A percentile compares a stretch with the other conserved stretches of the same genome.
phyloP scores from a whole-genome alignment of 495 filamentous ascomycete genomes.

The Parachaetomium inaequale region DNA sequence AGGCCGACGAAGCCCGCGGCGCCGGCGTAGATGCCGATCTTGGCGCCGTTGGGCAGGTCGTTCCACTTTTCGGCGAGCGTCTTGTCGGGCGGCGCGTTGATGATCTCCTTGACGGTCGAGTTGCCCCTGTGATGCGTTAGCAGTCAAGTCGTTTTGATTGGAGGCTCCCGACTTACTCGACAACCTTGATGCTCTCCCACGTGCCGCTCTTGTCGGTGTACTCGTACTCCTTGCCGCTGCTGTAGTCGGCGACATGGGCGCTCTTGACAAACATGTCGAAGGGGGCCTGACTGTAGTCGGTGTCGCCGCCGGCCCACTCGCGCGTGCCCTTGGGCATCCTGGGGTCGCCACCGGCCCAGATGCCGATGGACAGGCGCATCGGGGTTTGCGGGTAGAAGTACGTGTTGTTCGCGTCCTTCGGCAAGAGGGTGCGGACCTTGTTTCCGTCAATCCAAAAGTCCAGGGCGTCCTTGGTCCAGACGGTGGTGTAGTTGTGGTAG shows the following conservation, averaged over 20 bases:
- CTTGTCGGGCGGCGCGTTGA: constrained; percentile 42
- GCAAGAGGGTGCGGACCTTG: constrained; percentile 63
- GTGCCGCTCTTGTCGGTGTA: constrained; percentile 64
- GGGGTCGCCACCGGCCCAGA: constrained; percentile 83
- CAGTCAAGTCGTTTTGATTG: background rate
- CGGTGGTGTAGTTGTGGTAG: constrained; percentile 79
- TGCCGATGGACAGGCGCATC: constrained; percentile 76
- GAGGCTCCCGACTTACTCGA: constrained; percentile 46
- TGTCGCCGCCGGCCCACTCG: constrained; percentile 77
- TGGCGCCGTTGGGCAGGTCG: constrained; percentile 49
- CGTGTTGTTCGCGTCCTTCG: constrained; percentile 59
- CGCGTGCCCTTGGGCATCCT: constrained; percentile 50
- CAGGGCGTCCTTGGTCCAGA: constrained; percentile 71
- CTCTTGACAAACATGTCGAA: constrained; percentile 74
- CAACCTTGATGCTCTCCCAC: constrained; percentile 69
- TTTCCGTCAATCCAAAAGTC: constrained; percentile 70
- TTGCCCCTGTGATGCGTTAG: constrained; percentile 51
- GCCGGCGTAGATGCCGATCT: constrained; percentile 59
- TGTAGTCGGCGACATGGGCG: constrained; percentile 63
- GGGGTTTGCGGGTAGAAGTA: constrained; percentile 79
- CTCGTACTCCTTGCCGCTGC: constrained; percentile 62
- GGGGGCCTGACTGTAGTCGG: constrained; percentile 65
- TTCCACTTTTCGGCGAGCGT: constrained; percentile 55
- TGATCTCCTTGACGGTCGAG: constrained; percentile 51
- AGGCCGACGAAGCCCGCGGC: constrained; percentile 49